A percentile compares a stretch with the other conserved stretches of the same genome.
Conservation (phyloP, 805 yeast species). For the Pichia heedii region DNA sequence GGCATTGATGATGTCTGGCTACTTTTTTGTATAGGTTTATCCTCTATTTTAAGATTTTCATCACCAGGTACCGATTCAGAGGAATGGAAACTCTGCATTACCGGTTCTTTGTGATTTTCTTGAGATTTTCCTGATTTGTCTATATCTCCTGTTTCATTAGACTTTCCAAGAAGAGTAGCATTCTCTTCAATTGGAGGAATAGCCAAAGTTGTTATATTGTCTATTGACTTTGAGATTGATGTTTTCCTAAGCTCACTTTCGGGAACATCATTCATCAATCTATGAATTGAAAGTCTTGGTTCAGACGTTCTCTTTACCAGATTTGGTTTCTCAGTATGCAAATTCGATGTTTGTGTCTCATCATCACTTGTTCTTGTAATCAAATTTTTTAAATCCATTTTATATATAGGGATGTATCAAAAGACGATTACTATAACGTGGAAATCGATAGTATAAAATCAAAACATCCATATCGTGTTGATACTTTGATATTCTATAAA, state of each 20-base stretch:
- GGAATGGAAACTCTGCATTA: neutral
- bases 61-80: neutral
- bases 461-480: no score
- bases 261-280: slow-evolving; percentile 21
- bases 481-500: no score
- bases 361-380: slow-evolving; percentile 20
- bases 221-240: neutral
- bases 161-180: neutral
- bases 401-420: no score
- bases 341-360: slow-evolving; percentile 1
- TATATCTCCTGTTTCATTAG: neutral
- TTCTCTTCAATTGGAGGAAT: neutral
- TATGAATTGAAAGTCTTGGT: slow-evolving; percentile 25
- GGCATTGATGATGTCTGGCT: no score
- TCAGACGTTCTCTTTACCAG: neutral
- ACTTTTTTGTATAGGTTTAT: no score
- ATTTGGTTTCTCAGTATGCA: neutral
- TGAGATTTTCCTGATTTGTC: neutral
- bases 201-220: no score
- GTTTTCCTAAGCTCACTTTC: neutral
- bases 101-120: neutral
- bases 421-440: no score
- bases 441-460: no score
- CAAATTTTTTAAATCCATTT: slow-evolving; percentile 26
- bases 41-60: slow-evolving; percentile 1